phyloP scores from a whole-genome alignment of 2,329 filamentous ascomycete genomes.

The Pyrenochaeta sp. region DNA sequence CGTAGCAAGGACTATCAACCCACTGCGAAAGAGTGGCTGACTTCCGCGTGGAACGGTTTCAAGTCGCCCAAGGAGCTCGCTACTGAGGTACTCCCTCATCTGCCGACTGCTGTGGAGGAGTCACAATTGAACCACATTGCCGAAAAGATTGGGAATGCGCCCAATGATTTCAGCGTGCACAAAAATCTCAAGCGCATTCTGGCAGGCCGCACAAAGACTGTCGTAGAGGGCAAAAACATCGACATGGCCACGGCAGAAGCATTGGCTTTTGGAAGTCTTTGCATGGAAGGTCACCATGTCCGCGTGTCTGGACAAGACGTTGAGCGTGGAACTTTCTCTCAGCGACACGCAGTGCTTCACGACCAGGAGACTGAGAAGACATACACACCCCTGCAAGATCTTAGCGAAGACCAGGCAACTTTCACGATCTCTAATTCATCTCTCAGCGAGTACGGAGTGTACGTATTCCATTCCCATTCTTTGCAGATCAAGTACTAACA shows the following conservation, averaged over 20 bases:
- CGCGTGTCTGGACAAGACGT: slow-evolving; percentile 98
- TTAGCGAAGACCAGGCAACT: slow-evolving; percentile 89
- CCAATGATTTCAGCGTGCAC: slow-evolving; percentile 88
- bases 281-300: slow-evolving; percentile 93
- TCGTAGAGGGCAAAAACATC: slow-evolving; percentile 90
- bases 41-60: slow-evolving; percentile 98
- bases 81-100: slow-evolving; percentile 90
- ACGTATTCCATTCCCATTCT: slow-evolving; percentile 42
- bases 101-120: slow-evolving; percentile 79
- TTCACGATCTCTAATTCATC: slow-evolving; percentile 99
- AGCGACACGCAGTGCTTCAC: slow-evolving; percentile 95
- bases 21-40: slow-evolving; percentile 97
- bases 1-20: slow-evolving; percentile 98
- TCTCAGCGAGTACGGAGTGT: slow-evolving; percentile 72
- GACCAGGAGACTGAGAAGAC: slow-evolving; percentile 95
- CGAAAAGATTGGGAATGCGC: slow-evolving; percentile 76
- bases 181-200: slow-evolving; percentile 98
- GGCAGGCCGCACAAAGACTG: slow-evolving; percentile 85
- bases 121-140: slow-evolving; percentile 82
- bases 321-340: slow-evolving; percentile 98
- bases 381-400: slow-evolving; percentile 88
- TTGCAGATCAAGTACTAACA: slow-evolving; percentile 28
- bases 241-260: slow-evolving; percentile 98
- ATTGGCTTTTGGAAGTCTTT: slow-evolving; percentile 89
- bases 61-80: slow-evolving; percentile 98